phyloP scores from a whole-genome alignment of 176 grass and related monocot genomes.

The Musa itinerans region DNA sequence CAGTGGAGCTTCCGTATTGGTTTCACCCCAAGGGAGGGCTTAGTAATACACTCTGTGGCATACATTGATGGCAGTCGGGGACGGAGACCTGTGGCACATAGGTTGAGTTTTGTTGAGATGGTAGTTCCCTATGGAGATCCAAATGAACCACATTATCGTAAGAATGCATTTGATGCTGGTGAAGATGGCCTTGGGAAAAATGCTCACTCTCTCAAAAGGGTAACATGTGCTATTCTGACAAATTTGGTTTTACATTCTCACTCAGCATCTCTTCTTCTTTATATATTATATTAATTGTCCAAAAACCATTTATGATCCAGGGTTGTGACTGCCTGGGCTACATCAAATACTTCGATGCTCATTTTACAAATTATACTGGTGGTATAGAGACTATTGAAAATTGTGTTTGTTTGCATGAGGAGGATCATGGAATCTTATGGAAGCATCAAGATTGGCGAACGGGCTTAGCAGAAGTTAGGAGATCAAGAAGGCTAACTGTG shows the following conservation, averaged over 20 bases:
- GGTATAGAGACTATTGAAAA: conserved; percentile 97
- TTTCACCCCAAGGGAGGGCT: conserved; percentile 94
- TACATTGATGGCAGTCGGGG: conserved; percentile 95
- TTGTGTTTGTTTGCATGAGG: conserved; percentile 96
- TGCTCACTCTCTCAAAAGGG: conserved; percentile 97
- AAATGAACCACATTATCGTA: conserved; percentile 94
- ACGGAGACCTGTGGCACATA: conserved; percentile 80
- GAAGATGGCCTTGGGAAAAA: conserved; percentile 99
- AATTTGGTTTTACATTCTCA: not conserved
- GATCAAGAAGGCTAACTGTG: conserved; percentile 93
- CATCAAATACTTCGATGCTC: conserved; percentile 99
- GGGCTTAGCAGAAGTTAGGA: conserved; percentile 92
- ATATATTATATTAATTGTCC: not conserved
- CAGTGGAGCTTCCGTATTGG: conserved; percentile 99
- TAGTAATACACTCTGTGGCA: conserved; percentile 92
- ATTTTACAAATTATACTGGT: conserved; percentile 98
- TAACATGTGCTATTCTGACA: conserved; percentile 2
- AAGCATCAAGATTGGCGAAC: conserved; percentile 99
- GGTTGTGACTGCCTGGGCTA: conserved; percentile 97
- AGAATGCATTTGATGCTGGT: conserved; percentile 99
- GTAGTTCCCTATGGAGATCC: conserved; percentile 99
- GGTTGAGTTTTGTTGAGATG: conserved; percentile 99
- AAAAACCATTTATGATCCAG: conserved; percentile 24
- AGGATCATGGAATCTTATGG: conserved; percentile 99
- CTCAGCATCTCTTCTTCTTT: not conserved